Evolutionary conservation across 441 rosid species (phyloP).

Genomic region (Populus hybrid): DNA sequence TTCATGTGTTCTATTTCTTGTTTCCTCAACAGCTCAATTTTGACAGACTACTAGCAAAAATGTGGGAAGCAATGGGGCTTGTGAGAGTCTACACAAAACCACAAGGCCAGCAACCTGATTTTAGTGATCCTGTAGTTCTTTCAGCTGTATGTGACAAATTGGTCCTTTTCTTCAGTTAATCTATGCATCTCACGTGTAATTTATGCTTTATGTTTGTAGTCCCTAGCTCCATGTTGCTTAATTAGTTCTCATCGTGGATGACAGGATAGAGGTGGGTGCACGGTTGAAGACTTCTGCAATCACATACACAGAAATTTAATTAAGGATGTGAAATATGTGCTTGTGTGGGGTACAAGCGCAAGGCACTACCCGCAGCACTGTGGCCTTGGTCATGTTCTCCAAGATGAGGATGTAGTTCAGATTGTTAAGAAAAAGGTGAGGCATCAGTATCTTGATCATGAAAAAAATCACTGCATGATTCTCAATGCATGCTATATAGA

Average conservation of each 20-base stretch:
- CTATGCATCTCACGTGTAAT: neutral
- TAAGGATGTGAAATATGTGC: too few relatives aligned
- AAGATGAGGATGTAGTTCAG: constrained; percentile 97
- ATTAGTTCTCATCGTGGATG: too few relatives aligned
- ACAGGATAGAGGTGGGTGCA: too few relatives aligned
- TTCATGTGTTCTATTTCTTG: constrained; percentile 7
- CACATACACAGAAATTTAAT: too few relatives aligned
- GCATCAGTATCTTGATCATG: neutral
- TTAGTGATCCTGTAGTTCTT: constrained; percentile 82
- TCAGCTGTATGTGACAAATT: constrained; percentile 60
- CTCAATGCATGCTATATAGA: neutral
- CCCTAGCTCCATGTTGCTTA: too few relatives aligned
- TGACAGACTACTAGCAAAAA: constrained; percentile 89
- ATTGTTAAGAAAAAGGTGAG: constrained; percentile 94
- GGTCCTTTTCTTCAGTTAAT: neutral
- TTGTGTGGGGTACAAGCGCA: too few relatives aligned
- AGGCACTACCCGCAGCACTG: constrained; percentile 98
- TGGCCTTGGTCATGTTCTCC: constrained; percentile 78
- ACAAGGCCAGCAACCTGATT: constrained; percentile 99
- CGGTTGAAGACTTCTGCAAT: too few relatives aligned
- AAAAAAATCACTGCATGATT: neutral
- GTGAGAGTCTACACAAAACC: constrained; percentile 96
- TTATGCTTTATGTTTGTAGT: too few relatives aligned
- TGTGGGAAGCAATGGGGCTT: constrained; percentile 98
- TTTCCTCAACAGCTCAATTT: constrained; percentile 77